Percentiles rank a stretch among this genome's conserved stretches.
Conservation (phyloP, 306 rosid species). For the Vachellia collinsii region DNA sequence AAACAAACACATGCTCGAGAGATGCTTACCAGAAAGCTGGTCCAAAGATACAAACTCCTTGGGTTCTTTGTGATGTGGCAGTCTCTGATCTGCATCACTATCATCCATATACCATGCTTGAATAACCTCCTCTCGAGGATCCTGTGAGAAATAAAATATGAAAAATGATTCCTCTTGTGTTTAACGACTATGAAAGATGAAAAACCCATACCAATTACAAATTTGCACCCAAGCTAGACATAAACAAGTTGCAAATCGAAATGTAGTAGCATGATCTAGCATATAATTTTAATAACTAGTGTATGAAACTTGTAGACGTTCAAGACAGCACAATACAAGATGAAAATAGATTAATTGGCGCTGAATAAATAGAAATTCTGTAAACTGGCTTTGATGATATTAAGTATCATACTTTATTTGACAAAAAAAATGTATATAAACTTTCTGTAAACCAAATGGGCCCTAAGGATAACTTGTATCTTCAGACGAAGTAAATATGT, state of each 20-base stretch:
- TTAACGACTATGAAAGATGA: neutral
- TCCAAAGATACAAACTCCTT: slow-evolving; percentile 82
- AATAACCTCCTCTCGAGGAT: slow-evolving; percentile 89
- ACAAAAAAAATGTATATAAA: neutral
- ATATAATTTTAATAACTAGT: neutral
- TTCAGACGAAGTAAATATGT: neutral
- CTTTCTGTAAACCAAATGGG: neutral
- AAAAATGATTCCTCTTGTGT: slow-evolving; percentile 25
- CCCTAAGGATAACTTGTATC: neutral
- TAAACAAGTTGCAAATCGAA: neutral
- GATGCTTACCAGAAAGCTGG: slow-evolving; percentile 69
- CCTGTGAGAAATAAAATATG: slow-evolving; percentile 51
- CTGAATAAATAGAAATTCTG: neutral
- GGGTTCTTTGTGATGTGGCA: slow-evolving; percentile 88
- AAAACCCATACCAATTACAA: slow-evolving; percentile 17
- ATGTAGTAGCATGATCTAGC: neutral
- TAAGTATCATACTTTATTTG: neutral
- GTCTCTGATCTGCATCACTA: slow-evolving; percentile 88
- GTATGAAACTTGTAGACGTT: neutral
- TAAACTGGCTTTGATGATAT: slow-evolving; percentile 1
- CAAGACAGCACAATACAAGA: neutral
- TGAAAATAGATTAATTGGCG: neutral
- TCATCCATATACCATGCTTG: slow-evolving; percentile 99
- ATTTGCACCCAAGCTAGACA: slow-evolving; percentile 13
- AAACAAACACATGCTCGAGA: slow-evolving; percentile 17